These are phyloP conservation scores for Fomes fomentarius DNA, from an alignment of 1,284 basidiomycete species.

Conservation along the genomic window DNA sequence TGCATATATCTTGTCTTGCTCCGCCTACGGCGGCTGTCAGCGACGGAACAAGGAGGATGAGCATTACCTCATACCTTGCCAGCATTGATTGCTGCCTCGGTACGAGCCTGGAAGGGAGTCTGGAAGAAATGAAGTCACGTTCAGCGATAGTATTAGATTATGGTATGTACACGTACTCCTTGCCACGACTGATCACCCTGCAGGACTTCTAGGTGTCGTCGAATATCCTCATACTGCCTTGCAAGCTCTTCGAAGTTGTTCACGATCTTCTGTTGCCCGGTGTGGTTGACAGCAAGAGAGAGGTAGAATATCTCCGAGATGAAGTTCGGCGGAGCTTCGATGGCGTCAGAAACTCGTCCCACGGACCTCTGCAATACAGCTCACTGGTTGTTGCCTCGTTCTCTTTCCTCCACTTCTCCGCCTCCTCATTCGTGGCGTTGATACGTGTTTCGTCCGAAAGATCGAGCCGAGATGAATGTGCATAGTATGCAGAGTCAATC, in stretches of 20 bases:
- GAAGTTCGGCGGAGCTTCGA: constrained; percentile 76
- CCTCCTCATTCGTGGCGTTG: constrained; percentile 87
- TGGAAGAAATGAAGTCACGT: constrained; percentile 29
- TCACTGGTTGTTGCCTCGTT: constrained; percentile 50
- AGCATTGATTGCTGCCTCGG: constrained; percentile 68
- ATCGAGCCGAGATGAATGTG: constrained; percentile 71
- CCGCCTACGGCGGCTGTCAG: constrained; percentile 44
- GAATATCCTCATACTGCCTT: constrained; percentile 78
- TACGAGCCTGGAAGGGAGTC: constrained; percentile 71
- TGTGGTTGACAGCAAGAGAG: constrained; percentile 82
- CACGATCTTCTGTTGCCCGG: constrained; percentile 83
- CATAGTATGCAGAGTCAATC: constrained; percentile 86
- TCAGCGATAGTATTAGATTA: background rate
- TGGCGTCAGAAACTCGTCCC: background rate
- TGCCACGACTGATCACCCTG: constrained; percentile 80
- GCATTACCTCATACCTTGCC: constrained; percentile 58
- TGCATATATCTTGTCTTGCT: constrained; percentile 70
- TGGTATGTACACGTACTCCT: constrained; percentile 54
- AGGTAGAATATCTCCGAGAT: constrained; percentile 96
- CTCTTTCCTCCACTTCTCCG: constrained; percentile 68
- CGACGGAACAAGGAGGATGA: background rate
- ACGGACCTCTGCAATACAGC: background rate
- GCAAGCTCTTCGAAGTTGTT: constrained; percentile 71
- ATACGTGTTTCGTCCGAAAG: constrained; percentile 90
- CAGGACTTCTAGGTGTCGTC: constrained; percentile 77